Evolutionary conservation across 306 rosid species (phyloP), one percentile per base, ranked within the genome.

Genomic region (Casuarina glauca): DNA sequence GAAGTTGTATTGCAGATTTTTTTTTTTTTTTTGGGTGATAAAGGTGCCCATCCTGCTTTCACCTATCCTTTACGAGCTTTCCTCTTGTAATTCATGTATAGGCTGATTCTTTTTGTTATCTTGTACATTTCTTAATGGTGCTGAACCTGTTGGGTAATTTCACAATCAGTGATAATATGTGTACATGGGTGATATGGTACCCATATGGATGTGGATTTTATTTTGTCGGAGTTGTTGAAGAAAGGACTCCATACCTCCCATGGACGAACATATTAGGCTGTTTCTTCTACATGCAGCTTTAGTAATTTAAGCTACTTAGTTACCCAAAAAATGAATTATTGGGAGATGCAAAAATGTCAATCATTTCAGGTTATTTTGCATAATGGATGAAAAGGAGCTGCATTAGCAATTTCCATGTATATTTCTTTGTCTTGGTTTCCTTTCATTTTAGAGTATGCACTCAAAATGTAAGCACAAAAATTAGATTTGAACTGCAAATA

Each of bases 191-290:
- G 32, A 26, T 57, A 9, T 39, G 35, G 50, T 20, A 15, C 69
- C 76, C 58, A 58, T 11, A 58, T 41, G 38, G 52, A 52, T 49
- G 48, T 57, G 10, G 50, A 46, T 7, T 19, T 6, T 57, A 63
- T 39, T 61, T 75, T 57, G 3, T 36, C 69, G 77, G 69, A 62
- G 72, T 58, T 44, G 75, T 50, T 45, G 13, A 43, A 41, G 81
- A 81, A 53, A 36, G 44, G 51, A 64, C 78, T 19, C 60, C 51
- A 4, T 38, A 76, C 69, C 81, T 52, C 64, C 72, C 69, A 46
- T 81, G 1, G 39, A 3, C 44, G 16, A 39, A 36, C 9, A 39
- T 63, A 32, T 63, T 2, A 35, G 1, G 10, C 15, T 1, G 15
- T 39, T 15, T 63, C 69, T 38, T 63, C 38, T 39, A 12, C 12